A percentile compares a stretch with the other conserved stretches of the same genome.
These are phyloP conservation scores for Penicillium herquei DNA, from an alignment of 495 filamentous ascomycete genomes.

Conservation along the genomic window DNA sequence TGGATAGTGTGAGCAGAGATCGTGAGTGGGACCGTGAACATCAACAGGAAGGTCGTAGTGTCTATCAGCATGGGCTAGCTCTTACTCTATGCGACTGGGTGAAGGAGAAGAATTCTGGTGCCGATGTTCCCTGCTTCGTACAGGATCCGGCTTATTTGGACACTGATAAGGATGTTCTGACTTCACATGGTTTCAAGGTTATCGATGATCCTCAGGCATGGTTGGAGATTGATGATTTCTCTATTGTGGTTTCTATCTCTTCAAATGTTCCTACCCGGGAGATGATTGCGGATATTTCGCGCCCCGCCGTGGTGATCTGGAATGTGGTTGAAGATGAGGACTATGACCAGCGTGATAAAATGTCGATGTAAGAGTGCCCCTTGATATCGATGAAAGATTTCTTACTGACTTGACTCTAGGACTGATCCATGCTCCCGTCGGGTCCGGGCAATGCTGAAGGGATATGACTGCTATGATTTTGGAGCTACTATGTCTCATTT, in stretches of 20 bases:
- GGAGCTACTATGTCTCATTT: background rate
- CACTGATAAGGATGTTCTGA: conserved; percentile 21
- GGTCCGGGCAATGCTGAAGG: conserved; percentile 4
- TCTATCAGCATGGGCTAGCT: conserved; percentile 13
- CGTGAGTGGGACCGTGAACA: no score
- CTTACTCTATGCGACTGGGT: conserved; percentile 15
- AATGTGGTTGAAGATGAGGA: background rate
- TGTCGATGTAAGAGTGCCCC: background rate
- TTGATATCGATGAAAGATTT: no score
- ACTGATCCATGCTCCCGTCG: conserved; percentile 4
- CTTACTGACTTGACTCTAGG: background rate
- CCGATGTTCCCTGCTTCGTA: conserved; percentile 12
- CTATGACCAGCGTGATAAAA: conserved; percentile 4
- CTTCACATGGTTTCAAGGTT: conserved; percentile 16
- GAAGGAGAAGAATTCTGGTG: background rate
- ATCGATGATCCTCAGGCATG: conserved; percentile 33
- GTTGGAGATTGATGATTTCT: conserved; percentile 30
- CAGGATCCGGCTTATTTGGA: conserved; percentile 30
- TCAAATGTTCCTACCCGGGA: conserved; percentile 31
- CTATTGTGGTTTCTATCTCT: conserved; percentile 25
- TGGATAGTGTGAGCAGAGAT: conserved; percentile 1
- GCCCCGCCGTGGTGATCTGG: conserved; percentile 27
- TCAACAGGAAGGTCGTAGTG: no score
- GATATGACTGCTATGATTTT: conserved; percentile 3
- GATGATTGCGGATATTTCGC: conserved; percentile 31